Conservation (phyloP, 352 stramenopile genomes). For the Globisporangium yorkense region DNA sequence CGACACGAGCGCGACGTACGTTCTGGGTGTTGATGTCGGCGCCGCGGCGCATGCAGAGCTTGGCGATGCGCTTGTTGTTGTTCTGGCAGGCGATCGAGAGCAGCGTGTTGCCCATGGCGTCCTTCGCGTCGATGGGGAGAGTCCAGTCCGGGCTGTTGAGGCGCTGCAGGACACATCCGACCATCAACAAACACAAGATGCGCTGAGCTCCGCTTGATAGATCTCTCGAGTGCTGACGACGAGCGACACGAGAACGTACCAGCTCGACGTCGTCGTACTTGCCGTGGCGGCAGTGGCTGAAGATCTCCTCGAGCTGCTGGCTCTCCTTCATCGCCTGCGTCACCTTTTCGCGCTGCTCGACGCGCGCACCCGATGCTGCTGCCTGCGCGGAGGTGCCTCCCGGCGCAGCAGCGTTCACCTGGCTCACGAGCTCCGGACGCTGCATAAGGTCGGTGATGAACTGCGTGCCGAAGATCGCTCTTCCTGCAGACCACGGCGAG, state of each 20-base stretch:
- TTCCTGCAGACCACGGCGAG: conserved; percentile 87
- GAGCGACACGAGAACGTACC: conserved; percentile 19
- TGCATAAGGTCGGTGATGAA: conserved; percentile 64
- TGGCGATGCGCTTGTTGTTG: conserved; percentile 94
- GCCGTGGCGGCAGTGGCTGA: conserved; percentile 86
- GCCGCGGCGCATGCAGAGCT: conserved; percentile 90
- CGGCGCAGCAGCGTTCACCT: conserved; percentile 1
- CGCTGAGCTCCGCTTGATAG: conserved; percentile 6
- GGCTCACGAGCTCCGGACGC: conserved; percentile 37
- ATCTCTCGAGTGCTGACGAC: conserved; percentile 4
- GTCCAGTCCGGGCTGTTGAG: conserved; percentile 89
- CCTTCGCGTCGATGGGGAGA: conserved; percentile 89
- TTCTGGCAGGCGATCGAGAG: conserved; percentile 93
- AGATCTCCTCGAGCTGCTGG: conserved; percentile 87
- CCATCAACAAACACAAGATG: background rate
- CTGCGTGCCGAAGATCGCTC: conserved; percentile 49
- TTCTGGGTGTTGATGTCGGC: conserved; percentile 94
- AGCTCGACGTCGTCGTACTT: conserved; percentile 87
- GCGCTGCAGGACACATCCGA: conserved; percentile 28
- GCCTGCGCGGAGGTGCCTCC: conserved; percentile 4
- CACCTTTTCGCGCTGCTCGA: conserved; percentile 65
- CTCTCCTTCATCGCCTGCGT: conserved; percentile 80
- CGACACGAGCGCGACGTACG: conserved; percentile 23
- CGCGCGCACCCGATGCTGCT: conserved; percentile 13
- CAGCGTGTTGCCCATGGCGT: conserved; percentile 91